Base-by-base conservation (phyloP, 331 rosid genomes). In the Rhamnella rubrinervis region DNA sequence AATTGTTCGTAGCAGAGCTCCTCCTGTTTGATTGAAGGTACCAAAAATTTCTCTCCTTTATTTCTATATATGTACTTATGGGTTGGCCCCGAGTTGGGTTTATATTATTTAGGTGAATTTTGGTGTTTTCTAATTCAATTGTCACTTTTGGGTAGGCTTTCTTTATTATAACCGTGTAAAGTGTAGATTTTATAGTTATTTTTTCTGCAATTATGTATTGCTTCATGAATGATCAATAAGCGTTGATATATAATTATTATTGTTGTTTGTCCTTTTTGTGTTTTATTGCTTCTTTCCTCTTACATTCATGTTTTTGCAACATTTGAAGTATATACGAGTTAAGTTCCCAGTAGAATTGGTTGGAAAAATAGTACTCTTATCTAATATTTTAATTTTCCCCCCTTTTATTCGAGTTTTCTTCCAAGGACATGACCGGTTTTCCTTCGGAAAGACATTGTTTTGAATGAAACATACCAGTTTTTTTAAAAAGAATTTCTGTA, bases 1-100 rank as follows among this genome's bases (percentile, higher is more conserved):
- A 18, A 25, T 65, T 65, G 28, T 57, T n/a, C 41, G 44, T 25
- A 59, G 55, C 15, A 46, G 55, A 63, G 41, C 52, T 35, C 28
- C 49, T 6, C 35, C 63, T 39, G 58, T 57, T 63, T 49, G 38
- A 10, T 26, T 46, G 8, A 63, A 76, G 81, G 81, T 70, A 70
- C 60, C 21, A 31, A 56, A n/a, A 63, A 53, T 56, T 23, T 72
- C 59, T 55, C 59, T 49, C 35, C 17, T 55, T 40, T 5, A 15
- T 72, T 25, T 49, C 3, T 17, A 10, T 51, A 20, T 71, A 13
- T 75, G 39, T 28, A 40, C 53, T 6, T 18, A 0, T 20, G 31
- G 65, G 20, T 38, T 61, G 57, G 20, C 35, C 12, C 41, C 8
- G n/a, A 59, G 14, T 67, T 67, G 61, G 14, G 56, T 51, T 35